Evolutionary conservation across 306 rosid genomes (phyloP).

Genomic region (Arachis stenosperma): DNA sequence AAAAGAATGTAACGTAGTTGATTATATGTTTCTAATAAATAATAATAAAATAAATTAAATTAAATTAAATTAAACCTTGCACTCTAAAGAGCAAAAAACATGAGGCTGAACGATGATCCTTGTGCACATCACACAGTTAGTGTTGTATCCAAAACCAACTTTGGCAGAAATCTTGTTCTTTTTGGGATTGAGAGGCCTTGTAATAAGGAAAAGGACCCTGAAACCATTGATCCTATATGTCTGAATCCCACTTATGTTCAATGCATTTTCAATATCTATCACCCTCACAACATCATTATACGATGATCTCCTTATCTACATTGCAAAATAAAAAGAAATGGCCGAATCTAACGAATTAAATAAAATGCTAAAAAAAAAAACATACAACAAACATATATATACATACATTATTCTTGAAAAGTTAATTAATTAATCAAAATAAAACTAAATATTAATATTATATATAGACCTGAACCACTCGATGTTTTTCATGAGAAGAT

Average conservation of each 20-base stretch:
- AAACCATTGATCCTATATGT: constrained; percentile 56
- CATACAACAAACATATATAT: too few relatives aligned
- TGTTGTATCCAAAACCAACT: neutral
- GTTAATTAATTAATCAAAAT: neutral
- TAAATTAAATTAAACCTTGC: constrained; percentile 49
- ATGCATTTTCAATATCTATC: constrained; percentile 45
- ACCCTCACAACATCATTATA: constrained; percentile 58
- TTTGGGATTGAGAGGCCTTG: constrained; percentile 36
- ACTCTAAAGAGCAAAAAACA: constrained; percentile 67
- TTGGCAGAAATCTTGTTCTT: neutral
- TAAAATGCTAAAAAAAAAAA: neutral
- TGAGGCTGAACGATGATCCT: constrained; percentile 48
- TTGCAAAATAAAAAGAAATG: neutral
- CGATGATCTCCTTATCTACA: constrained; percentile 64
- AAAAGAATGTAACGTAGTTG: too few relatives aligned
- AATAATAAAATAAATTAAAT: too few relatives aligned
- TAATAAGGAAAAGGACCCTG: constrained; percentile 55
- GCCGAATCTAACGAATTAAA: neutral
- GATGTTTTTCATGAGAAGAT: constrained; percentile 50
- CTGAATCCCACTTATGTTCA: constrained; percentile 55
- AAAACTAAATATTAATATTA: neutral
- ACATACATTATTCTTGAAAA: neutral
- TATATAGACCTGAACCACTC: constrained; percentile 51
- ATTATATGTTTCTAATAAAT: too few relatives aligned
- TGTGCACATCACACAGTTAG: constrained; percentile 46